Conservation (phyloP, 2,329 filamentous ascomycete genomes). For the Aspergillus phoenicis region DNA sequence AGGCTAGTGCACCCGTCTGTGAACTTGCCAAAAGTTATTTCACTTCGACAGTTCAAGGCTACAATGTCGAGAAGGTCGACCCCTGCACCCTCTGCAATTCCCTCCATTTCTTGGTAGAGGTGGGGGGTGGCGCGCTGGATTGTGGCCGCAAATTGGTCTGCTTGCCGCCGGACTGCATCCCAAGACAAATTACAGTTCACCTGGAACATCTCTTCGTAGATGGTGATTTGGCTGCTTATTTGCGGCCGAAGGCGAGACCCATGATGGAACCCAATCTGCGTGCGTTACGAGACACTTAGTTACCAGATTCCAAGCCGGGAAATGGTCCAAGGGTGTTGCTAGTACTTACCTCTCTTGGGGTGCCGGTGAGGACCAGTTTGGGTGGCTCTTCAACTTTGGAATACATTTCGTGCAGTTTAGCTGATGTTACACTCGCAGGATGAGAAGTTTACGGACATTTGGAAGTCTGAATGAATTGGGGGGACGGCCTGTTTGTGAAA, state of each 20-base stretch:
- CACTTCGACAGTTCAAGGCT: conserved; percentile 62
- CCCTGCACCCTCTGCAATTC: conserved; percentile 56
- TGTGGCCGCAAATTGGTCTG: conserved; percentile 51
- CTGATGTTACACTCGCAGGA: neutral
- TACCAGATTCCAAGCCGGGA: too few relatives aligned
- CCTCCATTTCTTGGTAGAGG: conserved; percentile 52
- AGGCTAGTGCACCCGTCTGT: conserved; percentile 62
- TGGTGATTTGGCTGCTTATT: conserved; percentile 47
- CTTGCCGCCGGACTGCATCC: conserved; percentile 49
- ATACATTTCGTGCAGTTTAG: conserved; percentile 50
- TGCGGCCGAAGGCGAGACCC: conserved; percentile 44
- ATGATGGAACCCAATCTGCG: conserved; percentile 54
- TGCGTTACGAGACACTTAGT: too few relatives aligned
- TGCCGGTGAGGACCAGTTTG: conserved; percentile 28
- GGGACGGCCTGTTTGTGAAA: too few relatives aligned
- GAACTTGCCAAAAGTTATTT: conserved; percentile 61
- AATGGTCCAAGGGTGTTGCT: too few relatives aligned
- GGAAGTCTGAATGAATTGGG: neutral
- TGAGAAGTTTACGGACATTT: neutral
- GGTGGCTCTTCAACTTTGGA: conserved; percentile 20
- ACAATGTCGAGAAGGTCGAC: conserved; percentile 55
- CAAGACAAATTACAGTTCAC: conserved; percentile 52
- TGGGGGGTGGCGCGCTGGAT: conserved; percentile 43
- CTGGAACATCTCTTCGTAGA: conserved; percentile 53
- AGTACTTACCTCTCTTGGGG: conserved; percentile 29